Percentiles rank a stretch among this genome's conserved stretches.
phyloP scores from a whole-genome alignment of 352 stramenopile species.

The Pythium phragmitis region DNA sequence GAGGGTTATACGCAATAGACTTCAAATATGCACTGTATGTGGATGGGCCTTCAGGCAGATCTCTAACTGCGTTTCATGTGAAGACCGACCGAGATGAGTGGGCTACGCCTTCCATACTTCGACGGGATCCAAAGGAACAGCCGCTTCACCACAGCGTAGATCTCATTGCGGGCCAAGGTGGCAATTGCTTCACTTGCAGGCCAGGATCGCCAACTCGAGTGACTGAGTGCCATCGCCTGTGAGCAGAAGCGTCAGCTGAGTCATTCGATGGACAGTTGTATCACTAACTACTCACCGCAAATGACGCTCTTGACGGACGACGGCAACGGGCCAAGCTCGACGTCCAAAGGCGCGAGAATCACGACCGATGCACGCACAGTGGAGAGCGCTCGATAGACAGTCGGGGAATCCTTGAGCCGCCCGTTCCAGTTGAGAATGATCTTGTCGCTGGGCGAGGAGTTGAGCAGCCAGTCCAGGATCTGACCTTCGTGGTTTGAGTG shows the following conservation, averaged over 20 bases:
- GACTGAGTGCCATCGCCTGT: constrained; percentile 12
- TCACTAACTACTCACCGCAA: constrained; percentile 26
- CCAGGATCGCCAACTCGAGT: constrained; percentile 19
- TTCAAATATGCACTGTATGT: too few relatives aligned
- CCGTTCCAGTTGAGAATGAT: constrained; percentile 49
- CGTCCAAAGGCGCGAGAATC: constrained; percentile 32
- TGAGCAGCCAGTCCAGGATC: constrained; percentile 35
- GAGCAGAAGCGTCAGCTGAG: not conserved
- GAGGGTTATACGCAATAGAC: too few relatives aligned
- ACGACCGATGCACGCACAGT: constrained; percentile 33
- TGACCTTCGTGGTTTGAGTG: constrained; percentile 38
- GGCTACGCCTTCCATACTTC: too few relatives aligned
- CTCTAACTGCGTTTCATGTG: too few relatives aligned
- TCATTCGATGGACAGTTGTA: not conserved
- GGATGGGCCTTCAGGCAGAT: too few relatives aligned
- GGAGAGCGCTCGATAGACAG: constrained; percentile 33
- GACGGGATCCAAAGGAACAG: too few relatives aligned
- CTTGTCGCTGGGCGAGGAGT: constrained; percentile 11
- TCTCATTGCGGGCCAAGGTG: too few relatives aligned
- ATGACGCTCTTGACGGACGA: constrained; percentile 37
- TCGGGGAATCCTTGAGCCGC: constrained; percentile 33
- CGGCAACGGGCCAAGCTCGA: constrained; percentile 36
- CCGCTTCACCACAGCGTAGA: too few relatives aligned
- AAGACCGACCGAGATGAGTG: too few relatives aligned
- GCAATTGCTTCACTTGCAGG: constrained; percentile 9